Percentiles rank a stretch among this genome's conserved stretches.
These are phyloP conservation scores for Udeniomyces megalosporus DNA, from an alignment of 768 basidiomycete genomes.

Conservation along the genomic window DNA sequence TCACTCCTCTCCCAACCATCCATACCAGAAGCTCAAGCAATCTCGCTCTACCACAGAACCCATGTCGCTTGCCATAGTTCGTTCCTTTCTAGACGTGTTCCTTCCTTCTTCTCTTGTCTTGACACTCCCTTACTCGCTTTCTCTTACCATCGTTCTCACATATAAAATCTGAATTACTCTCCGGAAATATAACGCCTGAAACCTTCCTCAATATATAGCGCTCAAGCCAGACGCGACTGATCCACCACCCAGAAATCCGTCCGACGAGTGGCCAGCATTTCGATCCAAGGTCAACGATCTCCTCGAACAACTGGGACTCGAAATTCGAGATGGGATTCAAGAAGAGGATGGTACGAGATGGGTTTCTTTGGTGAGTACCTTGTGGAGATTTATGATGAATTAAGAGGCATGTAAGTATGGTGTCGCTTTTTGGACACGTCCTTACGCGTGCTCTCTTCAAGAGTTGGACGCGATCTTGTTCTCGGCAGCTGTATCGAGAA, in stretches of 20 bases:
- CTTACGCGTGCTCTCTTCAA: neutral
- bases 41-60: neutral
- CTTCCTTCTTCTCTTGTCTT: neutral
- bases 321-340: slow-evolving; percentile 48
- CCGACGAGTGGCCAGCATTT: neutral
- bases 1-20: slow-evolving; percentile 6
- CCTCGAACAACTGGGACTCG: slow-evolving; percentile 54
- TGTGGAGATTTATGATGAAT: neutral
- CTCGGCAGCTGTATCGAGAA: no score
- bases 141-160: no score
- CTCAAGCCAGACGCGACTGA: neutral
- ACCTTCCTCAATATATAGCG: neutral
- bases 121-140: neutral
- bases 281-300: slow-evolving; percentile 39
- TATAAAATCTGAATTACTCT: no score
- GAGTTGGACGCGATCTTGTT: neutral
- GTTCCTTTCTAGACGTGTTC: neutral
- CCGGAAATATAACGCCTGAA: no score
- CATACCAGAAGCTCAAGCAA: neutral
- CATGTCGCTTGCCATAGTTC: neutral
- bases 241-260: neutral
- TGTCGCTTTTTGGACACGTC: neutral
- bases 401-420: neutral
- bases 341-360: slow-evolving; percentile 48
- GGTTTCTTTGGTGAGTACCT: slow-evolving; percentile 48